phyloP scores from a whole-genome alignment of 345 rosid genomes.

The Cardiospermum halicacabum region DNA sequence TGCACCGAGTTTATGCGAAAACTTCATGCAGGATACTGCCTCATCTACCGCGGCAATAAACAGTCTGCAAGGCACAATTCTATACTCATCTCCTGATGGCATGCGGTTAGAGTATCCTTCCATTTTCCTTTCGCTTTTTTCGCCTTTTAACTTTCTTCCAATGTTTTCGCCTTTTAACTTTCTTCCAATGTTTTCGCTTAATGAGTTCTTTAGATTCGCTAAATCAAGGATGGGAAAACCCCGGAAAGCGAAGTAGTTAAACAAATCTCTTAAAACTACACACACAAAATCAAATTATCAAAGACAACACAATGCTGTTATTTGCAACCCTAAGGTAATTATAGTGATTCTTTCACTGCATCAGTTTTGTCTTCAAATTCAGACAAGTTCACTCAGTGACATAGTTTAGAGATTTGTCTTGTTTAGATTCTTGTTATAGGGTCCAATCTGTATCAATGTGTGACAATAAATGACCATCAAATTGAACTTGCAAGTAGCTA shows the following conservation, averaged over 20 bases:
- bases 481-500: not conserved
- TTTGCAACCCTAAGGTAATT: too few species aligned
- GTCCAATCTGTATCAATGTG: not conserved
- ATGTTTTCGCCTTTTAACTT: not conserved
- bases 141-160: slow-evolving; percentile 6
- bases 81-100: slow-evolving; percentile 67
- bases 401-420: not conserved
- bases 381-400: not conserved
- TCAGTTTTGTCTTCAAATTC: not conserved
- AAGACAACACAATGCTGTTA: not conserved
- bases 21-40: slow-evolving; percentile 52
- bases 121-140: not conserved
- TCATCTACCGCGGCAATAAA: slow-evolving; percentile 71
- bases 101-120: slow-evolving; percentile 89
- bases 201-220: slow-evolving; percentile 55
- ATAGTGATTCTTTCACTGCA: not conserved
- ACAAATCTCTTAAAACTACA: not conserved
- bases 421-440: not conserved
- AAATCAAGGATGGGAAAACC: slow-evolving; percentile 86
- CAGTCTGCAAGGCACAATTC: slow-evolving; percentile 68
- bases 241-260: slow-evolving; percentile 27
- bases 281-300: not conserved
- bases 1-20: not conserved
- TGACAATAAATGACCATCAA: too few species aligned
- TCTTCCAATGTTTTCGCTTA: slow-evolving; percentile 32